Evolutionary conservation across 1,139 yeast species (phyloP).

Genomic region (Nakaseomyces glabratus): DNA sequence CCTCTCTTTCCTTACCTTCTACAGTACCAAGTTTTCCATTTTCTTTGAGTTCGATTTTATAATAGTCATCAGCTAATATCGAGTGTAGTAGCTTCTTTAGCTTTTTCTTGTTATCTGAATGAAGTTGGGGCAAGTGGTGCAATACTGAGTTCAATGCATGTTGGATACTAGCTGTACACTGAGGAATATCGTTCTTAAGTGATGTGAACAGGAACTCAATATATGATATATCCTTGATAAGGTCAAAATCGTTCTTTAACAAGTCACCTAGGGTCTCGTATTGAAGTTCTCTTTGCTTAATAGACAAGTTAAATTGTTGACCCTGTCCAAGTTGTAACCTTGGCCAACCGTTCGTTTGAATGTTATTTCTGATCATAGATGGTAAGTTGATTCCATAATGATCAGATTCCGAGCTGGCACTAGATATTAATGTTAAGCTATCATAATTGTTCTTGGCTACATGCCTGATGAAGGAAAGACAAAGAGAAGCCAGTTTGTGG

Average conservation of each 20-base stretch:
- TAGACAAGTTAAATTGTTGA: constrained; percentile 24
- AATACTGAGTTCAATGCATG: constrained; percentile 60
- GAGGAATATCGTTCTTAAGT: constrained; percentile 55
- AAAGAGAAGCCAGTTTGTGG: constrained; percentile 32
- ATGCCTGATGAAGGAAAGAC: constrained; percentile 57
- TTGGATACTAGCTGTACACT: constrained; percentile 60
- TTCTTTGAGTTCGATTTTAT: constrained; percentile 1
- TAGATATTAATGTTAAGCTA: constrained; percentile 19
- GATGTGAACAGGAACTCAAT: constrained; percentile 65
- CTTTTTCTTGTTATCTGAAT: constrained; percentile 34
- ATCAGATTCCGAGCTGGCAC: constrained; percentile 17
- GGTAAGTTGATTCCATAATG: constrained; percentile 40
- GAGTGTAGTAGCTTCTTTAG: constrained; percentile 40
- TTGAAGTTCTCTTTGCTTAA: constrained; percentile 47
- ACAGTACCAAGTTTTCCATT: constrained; percentile 12
- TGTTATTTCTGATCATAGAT: constrained; percentile 41
- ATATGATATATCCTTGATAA: constrained; percentile 44
- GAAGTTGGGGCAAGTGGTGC: constrained; percentile 39
- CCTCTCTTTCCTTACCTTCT: constrained; percentile 21
- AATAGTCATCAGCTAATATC: constrained; percentile 33
- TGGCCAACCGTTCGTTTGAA: constrained; percentile 57
- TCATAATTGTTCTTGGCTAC: constrained; percentile 31
- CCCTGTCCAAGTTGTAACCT: constrained; percentile 33
- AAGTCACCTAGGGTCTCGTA: constrained; percentile 73
- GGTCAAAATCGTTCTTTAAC: constrained; percentile 41